Conservation (phyloP, 2,329 filamentous ascomycete species). For the Phialophora verrucosa region DNA sequence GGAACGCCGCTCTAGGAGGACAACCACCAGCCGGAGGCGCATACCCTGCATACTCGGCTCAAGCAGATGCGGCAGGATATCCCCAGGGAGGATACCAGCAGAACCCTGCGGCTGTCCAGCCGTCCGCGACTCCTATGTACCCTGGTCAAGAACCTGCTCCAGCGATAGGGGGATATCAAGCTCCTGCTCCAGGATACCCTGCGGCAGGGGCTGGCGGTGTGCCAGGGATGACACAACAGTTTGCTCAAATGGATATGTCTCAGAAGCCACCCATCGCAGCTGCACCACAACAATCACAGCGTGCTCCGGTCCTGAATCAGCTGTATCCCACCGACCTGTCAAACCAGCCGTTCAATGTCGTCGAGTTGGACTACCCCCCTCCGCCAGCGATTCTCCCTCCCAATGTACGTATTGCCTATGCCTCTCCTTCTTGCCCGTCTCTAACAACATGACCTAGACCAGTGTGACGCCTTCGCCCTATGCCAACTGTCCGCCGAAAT, state of each 20-base stretch:
- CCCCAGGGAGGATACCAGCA: conserved; percentile 51
- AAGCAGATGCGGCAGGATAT: conserved; percentile 55
- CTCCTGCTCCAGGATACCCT: conserved; percentile 70
- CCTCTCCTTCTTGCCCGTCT: background rate
- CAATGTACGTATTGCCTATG: conserved; percentile 69
- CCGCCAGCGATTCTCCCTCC: conserved; percentile 88
- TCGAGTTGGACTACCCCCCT: conserved; percentile 87
- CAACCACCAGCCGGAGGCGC: conserved; percentile 60
- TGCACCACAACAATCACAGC: conserved; percentile 53
- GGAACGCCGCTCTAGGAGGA: conserved; percentile 70
- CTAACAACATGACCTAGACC: conserved; percentile 64
- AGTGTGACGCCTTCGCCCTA: conserved; percentile 89
- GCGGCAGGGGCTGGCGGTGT: conserved; percentile 56
- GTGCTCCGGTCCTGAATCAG: conserved; percentile 68
- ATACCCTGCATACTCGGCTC: conserved; percentile 67
- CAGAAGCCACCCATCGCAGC: conserved; percentile 57
- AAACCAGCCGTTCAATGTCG: conserved; percentile 90
- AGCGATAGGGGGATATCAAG: conserved; percentile 67
- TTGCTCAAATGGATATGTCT: conserved; percentile 76
- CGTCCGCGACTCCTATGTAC: conserved; percentile 42
- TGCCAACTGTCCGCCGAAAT: conserved; percentile 91
- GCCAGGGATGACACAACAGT: conserved; percentile 77
- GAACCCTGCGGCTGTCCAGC: conserved; percentile 43
- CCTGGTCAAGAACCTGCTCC: conserved; percentile 50
- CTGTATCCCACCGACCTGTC: conserved; percentile 90